Base-by-base conservation (phyloP, 306 rosid species). In the Prunus mira region DNA sequence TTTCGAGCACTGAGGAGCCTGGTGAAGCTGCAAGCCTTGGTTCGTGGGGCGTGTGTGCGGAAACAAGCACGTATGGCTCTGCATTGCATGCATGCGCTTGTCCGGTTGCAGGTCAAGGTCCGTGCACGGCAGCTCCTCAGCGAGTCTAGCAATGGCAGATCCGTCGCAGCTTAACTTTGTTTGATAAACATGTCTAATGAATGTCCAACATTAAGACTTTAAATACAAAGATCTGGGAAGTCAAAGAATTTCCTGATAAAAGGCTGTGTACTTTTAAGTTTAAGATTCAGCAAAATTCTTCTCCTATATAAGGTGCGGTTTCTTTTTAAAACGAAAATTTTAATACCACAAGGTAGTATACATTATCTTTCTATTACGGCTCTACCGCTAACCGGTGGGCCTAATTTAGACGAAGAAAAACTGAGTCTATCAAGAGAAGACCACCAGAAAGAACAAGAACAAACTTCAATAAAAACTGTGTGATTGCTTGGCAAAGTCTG, bases 1-100 rank as follows among this genome's bases (percentile, higher is more conserved):
- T 82, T 71, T 79, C 58, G 78, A 27, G 97, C 96, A 0, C 90
- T 90, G 20, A 89, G 50, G 82, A 84, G 97, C 79, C 78, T 95
- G 45, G 98, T 92, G 85, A 94, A 89, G 86, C 77, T 92, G 72
- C 98, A 94, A 80, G 97, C 98, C 19, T 68, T 92, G 91, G 92
- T 74, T 74, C 88, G 97, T 0, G 97, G 98, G 47, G 92, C 65
- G 68, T 61, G 57, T 1, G 91, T 76, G 61, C 87, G 96, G 85
- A 89, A 78, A 50, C 97, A 92, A 49, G 82, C 97, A 0, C 88
- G 93, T 11, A 56, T 90, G 12, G 97, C 97, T 2, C 81, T 90
- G 80, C 89, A 87, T 11, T 95, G 93, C 85, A 90, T 95, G 97
- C 91, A 86, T 2, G 87, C 91, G 0, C 82, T 95, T 13, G 91